Conservation (phyloP, 495 filamentous ascomycete species). For the Pyrenula massariospora region DNA sequence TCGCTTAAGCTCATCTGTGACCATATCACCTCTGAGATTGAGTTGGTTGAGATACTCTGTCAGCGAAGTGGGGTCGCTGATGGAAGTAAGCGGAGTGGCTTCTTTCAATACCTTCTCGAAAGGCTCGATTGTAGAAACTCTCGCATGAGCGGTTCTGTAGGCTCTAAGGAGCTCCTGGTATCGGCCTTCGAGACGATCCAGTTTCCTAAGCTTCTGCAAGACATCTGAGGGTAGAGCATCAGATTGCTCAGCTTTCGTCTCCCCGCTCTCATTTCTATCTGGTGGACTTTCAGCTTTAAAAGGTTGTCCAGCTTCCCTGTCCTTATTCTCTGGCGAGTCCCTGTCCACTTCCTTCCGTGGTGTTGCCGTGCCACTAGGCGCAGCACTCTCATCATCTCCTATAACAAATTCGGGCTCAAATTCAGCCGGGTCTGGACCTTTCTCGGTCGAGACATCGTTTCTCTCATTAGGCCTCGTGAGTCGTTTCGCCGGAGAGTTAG, state of each 20-base stretch:
- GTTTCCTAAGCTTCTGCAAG: constrained; percentile 51
- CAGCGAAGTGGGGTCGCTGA: constrained; percentile 71
- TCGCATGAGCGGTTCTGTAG: constrained; percentile 80
- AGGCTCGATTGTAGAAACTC: constrained; percentile 73
- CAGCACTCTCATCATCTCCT: constrained; percentile 55
- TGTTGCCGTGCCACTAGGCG: constrained; percentile 24
- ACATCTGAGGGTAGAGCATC: constrained; percentile 10
- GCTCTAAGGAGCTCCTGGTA: constrained; percentile 90
- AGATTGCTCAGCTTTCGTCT: constrained; percentile 1
- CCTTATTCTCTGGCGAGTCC: constrained; percentile 16
- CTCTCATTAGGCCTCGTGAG: constrained; percentile 29
- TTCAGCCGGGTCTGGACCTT: constrained; percentile 65
- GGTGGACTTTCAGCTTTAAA: constrained; percentile 9
- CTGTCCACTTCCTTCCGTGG: constrained; percentile 12
- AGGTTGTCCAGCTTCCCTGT: constrained; percentile 13
- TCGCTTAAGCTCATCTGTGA: constrained; percentile 84
- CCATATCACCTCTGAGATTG: constrained; percentile 75
- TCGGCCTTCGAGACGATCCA: constrained; percentile 76
- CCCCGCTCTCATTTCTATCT: constrained; percentile 9
- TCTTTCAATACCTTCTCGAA: constrained; percentile 87
- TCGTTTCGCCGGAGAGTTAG: constrained; percentile 41
- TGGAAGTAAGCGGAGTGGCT: constrained; percentile 80
- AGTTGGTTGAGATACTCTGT: constrained; percentile 92
- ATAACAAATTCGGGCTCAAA: constrained; percentile 76
- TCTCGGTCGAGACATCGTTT: constrained; percentile 40